phyloP scores from a whole-genome alignment of 2,329 filamentous ascomycete genomes.

The Ambrosiella xylebori region DNA sequence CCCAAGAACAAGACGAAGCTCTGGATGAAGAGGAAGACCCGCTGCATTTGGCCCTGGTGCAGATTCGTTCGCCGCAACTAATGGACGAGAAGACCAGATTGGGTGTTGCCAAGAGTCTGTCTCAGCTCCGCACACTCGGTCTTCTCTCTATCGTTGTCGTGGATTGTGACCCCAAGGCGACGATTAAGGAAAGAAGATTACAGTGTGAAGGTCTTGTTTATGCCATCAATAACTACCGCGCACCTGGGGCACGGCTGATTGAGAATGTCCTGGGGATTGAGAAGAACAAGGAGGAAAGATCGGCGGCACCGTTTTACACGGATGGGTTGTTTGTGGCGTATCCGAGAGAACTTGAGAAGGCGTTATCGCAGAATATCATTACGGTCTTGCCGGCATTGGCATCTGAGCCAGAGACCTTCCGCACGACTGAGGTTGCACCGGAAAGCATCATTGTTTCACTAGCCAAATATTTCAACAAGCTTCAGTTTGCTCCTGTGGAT shows the following conservation, averaged over 20 bases:
- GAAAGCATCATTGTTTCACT: constrained; percentile 58
- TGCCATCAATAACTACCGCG: constrained; percentile 53
- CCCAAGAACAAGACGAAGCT: constrained; percentile 5
- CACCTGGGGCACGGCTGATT: constrained; percentile 50
- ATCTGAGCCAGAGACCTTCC: constrained; percentile 7
- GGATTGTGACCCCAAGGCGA: constrained; percentile 41
- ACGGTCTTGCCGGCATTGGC: constrained; percentile 9
- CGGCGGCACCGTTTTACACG: neutral
- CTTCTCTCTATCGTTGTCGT: constrained; percentile 69
- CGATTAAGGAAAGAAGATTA: constrained; percentile 28
- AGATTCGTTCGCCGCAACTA: constrained; percentile 56
- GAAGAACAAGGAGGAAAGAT: neutral
- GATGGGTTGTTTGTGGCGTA: constrained; percentile 8
- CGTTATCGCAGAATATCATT: constrained; percentile 1
- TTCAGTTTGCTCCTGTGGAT: constrained; percentile 27
- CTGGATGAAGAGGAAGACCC: constrained; percentile 14
- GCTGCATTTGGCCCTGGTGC: constrained; percentile 62
- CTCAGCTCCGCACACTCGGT: constrained; percentile 67
- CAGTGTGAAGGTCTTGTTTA: constrained; percentile 60
- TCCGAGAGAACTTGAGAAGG: constrained; percentile 8
- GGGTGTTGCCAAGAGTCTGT: constrained; percentile 68
- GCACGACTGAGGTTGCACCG: constrained; percentile 21
- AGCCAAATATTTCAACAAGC: constrained; percentile 55
- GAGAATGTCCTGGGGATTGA: constrained; percentile 25
- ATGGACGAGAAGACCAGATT: constrained; percentile 51